Evolutionary conservation across 2,329 filamentous ascomycete species (phyloP).

Genomic region (Fusarium devonianum): DNA sequence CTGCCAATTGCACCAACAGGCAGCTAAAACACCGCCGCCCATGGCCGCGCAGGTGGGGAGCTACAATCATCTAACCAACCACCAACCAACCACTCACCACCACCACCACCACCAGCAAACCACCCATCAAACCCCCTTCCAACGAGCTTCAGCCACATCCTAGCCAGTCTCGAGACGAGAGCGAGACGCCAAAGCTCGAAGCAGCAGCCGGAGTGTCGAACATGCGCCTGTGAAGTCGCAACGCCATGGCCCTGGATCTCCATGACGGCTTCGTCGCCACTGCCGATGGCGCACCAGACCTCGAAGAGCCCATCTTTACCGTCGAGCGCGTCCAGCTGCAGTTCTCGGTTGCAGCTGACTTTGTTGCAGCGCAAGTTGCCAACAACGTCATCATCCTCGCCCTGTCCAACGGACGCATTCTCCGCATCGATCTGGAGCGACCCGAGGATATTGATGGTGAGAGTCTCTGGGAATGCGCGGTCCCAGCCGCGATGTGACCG

Average conservation of each 20-base stretch:
- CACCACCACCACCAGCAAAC: slow-evolving; percentile 20
- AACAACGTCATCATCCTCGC: slow-evolving; percentile 96
- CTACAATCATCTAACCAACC: too few relatives aligned
- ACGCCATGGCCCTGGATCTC: slow-evolving; percentile 49
- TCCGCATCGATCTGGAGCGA: slow-evolving; percentile 92
- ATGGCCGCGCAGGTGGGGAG: slow-evolving; percentile 21
- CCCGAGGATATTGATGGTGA: slow-evolving; percentile 93
- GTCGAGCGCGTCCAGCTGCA: slow-evolving; percentile 91
- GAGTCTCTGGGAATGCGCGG: slow-evolving; percentile 17
- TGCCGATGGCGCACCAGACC: slow-evolving; percentile 61
- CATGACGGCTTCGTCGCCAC: slow-evolving; percentile 72
- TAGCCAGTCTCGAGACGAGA: not conserved
- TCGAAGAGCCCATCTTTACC: slow-evolving; percentile 87
- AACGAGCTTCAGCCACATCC: slow-evolving; percentile 9
- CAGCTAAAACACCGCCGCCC: slow-evolving; percentile 15
- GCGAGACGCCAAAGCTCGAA: slow-evolving; percentile 7
- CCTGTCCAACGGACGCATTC: slow-evolving; percentile 87
- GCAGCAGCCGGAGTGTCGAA: slow-evolving; percentile 20
- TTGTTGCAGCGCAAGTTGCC: slow-evolving; percentile 94
- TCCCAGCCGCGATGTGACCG: not conserved
- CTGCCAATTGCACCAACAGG: slow-evolving; percentile 16
- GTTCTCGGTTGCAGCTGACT: slow-evolving; percentile 93
- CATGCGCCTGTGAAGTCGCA: slow-evolving; percentile 34
- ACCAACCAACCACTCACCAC: slow-evolving; percentile 25
- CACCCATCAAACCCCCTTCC: slow-evolving; percentile 18